phyloP scores from a whole-genome alignment of 108 stramenopile species.

The Pinguiococcus pyrenoidosus region DNA sequence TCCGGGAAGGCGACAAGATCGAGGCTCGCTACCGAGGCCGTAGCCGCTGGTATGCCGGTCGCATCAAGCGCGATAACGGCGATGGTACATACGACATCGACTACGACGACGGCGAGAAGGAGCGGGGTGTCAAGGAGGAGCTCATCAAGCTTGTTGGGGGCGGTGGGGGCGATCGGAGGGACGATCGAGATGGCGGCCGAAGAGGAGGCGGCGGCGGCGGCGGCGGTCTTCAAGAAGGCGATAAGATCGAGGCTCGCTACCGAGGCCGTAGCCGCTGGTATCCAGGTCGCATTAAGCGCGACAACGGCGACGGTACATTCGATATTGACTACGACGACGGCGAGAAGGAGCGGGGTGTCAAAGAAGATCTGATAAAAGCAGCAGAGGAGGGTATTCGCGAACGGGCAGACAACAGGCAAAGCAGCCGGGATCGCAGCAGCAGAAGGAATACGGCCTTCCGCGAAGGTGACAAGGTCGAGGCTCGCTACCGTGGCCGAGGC shows the following conservation, averaged over 20 bases:
- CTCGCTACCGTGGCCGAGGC: constrained; percentile 26
- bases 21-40: constrained; percentile 34
- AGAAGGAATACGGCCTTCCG: background rate
- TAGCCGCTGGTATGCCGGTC: constrained; percentile 26
- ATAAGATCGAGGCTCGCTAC: constrained; percentile 36
- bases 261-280: constrained; percentile 24
- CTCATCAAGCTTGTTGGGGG: too few relatives aligned
- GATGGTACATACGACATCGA: constrained; percentile 42
- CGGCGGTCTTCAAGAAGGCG: constrained; percentile 18
- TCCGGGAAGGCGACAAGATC: constrained; percentile 24
- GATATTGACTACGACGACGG: constrained; percentile 41
- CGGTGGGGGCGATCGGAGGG: constrained; percentile 3
- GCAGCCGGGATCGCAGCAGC: too few relatives aligned
- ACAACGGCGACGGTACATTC: constrained; percentile 33
- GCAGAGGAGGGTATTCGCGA: too few relatives aligned
- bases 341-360: constrained; percentile 22
- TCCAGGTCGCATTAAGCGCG: constrained; percentile 16
- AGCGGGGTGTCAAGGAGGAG: constrained; percentile 16
- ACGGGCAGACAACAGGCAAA: too few relatives aligned
- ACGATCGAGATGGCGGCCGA: constrained; percentile 11
- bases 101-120: constrained; percentile 46
- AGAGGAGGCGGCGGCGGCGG: background rate
- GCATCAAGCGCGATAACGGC: constrained; percentile 16
- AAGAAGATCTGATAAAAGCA: constrained; percentile 16
- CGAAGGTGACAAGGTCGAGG: constrained; percentile 32